A percentile compares a stretch with the other conserved stretches of the same genome.
Evolutionary conservation across 2,329 filamentous ascomycete genomes (phyloP).

Genomic region (Scorias spongiosa): DNA sequence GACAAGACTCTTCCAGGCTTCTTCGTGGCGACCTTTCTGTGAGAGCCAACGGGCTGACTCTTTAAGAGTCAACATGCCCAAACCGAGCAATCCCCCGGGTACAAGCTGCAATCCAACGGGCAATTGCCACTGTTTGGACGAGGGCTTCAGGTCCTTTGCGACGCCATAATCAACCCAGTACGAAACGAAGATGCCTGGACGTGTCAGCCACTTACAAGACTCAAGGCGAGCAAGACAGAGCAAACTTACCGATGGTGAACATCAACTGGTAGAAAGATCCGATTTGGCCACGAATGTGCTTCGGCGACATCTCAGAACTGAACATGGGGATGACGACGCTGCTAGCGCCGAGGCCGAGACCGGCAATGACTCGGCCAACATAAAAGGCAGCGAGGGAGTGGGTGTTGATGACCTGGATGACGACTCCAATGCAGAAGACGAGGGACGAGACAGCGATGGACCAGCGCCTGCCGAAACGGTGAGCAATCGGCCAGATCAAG

Average conservation of each 20-base stretch:
- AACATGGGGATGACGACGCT: conserved; percentile 29
- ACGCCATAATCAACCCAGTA: conserved; percentile 40
- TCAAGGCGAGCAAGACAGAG: background rate
- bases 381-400: conserved; percentile 32
- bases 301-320: conserved; percentile 26
- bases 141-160: conserved; percentile 20
- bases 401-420: conserved; percentile 34
- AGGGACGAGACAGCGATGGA: conserved; percentile 31
- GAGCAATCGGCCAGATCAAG: conserved; percentile 33
- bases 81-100: conserved; percentile 31
- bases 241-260: conserved; percentile 27
- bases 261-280: conserved; percentile 39
- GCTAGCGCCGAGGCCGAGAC: conserved; percentile 34
- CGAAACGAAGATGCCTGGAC: conserved; percentile 28
- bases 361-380: conserved; percentile 32
- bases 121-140: conserved; percentile 37
- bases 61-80: conserved; percentile 34
- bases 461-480: conserved; percentile 29
- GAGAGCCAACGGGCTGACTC: conserved; percentile 38
- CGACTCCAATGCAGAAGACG: conserved; percentile 25
- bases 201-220: background rate
- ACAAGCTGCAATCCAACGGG: conserved; percentile 38
- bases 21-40: conserved; percentile 27
- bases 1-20: conserved; percentile 33
- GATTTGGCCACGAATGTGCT: conserved; percentile 32